These are phyloP conservation scores for Hypoxylon sp. DNA, from an alignment of 2,329 filamentous ascomycete genomes.

Conservation along the genomic window DNA sequence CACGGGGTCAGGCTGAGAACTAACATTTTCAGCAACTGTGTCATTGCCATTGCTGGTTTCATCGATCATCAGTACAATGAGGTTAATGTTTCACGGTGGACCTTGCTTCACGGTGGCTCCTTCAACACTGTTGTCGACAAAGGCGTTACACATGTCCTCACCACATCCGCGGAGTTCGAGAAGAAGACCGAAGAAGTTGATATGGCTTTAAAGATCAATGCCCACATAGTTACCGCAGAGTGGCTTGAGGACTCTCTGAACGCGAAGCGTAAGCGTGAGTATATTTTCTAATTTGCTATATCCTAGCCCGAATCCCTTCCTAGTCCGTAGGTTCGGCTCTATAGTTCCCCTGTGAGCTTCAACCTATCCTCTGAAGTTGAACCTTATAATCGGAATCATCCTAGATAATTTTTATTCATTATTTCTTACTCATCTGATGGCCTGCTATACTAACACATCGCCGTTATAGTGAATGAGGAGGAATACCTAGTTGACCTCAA, in stretches of 20 bases:
- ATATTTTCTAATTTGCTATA: background rate
- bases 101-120: conserved; percentile 72
- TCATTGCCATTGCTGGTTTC: conserved; percentile 71
- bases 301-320: background rate
- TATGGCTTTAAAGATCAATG: conserved; percentile 56
- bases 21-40: too few relatives aligned
- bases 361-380: background rate
- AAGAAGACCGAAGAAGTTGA: conserved; percentile 60
- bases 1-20: too few relatives aligned
- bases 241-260: conserved; percentile 67
- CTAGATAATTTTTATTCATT: background rate
- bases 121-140: conserved; percentile 67
- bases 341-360: background rate
- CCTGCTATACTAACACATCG: background rate
- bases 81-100: conserved; percentile 76
- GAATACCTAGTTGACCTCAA: conserved; percentile 57
- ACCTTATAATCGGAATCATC: background rate
- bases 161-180: conserved; percentile 73
- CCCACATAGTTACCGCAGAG: conserved; percentile 64
- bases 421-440: background rate
- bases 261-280: conserved; percentile 44
- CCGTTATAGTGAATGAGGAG: conserved; percentile 49
- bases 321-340: background rate
- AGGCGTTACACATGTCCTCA: conserved; percentile 80
- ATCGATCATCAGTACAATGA: conserved; percentile 65